phyloP scores from a whole-genome alignment of 306 rosid species.

The Glycine latifolia region DNA sequence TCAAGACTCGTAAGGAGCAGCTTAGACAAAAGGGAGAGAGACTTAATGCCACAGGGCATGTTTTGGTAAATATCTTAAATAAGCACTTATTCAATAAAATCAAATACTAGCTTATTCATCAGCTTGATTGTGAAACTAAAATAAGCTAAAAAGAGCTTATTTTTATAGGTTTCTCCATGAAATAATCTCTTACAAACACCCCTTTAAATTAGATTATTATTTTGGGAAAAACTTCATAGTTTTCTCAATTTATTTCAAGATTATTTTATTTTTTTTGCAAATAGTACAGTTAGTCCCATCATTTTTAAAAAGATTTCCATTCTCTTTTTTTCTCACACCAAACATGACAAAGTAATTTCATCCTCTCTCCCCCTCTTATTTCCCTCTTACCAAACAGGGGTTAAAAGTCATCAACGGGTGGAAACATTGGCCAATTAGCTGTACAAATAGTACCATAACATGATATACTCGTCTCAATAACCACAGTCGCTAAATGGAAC shows the following conservation, averaged over 20 bases:
- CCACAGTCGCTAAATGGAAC: not conserved
- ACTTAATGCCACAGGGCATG: not conserved
- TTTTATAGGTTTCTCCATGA: not conserved
- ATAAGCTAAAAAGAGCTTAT: not conserved
- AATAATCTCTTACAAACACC: not conserved
- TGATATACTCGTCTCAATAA: not conserved
- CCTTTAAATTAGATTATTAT: not conserved
- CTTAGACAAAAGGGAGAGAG: constrained; percentile 14
- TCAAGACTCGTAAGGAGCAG: not conserved
- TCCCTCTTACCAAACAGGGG: too few species aligned
- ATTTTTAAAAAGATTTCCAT: too few species aligned
- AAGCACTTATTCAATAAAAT: not conserved
- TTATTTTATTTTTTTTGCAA: not conserved
- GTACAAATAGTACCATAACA: not conserved
- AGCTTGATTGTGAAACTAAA: not conserved
- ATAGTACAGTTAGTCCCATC: too few species aligned
- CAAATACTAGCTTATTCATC: not conserved
- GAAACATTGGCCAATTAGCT: not conserved
- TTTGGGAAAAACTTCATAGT: not conserved
- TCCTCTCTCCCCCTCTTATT: too few species aligned
- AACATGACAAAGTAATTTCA: too few species aligned
- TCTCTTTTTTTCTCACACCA: too few species aligned
- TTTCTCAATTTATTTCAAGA: not conserved
- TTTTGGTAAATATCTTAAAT: not conserved
- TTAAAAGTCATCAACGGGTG: not conserved